A percentile compares a stretch with the other conserved stretches of the same genome.
Conservation (phyloP, 805 yeast genomes). For the Zygotorulaspora danielsina region DNA sequence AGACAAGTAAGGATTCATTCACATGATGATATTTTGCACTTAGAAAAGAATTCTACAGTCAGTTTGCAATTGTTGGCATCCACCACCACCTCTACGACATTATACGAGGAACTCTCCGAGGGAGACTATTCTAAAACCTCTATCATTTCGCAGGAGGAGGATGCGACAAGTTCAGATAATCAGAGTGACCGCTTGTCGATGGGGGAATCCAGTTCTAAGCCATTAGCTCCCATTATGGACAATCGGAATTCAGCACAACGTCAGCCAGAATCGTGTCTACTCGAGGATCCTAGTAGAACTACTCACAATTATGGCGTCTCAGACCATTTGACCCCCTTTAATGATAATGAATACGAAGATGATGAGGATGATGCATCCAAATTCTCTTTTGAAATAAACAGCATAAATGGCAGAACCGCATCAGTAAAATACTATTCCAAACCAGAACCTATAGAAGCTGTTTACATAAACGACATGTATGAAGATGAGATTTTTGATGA, state of each 20-base stretch:
- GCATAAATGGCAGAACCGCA: slow-evolving; percentile 46
- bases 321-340: slow-evolving; percentile 9
- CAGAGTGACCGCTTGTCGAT: not conserved
- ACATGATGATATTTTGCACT: slow-evolving; percentile 26
- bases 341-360: slow-evolving; percentile 10
- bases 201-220: not conserved
- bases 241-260: not conserved
- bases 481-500: slow-evolving; percentile 43
- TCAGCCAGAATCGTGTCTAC: not conserved
- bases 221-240: not conserved
- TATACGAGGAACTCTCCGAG: not conserved
- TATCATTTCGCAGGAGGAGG: not conserved
- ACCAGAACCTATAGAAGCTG: slow-evolving; percentile 31
- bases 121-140: not conserved
- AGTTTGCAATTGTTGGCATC: slow-evolving; percentile 13
- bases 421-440: slow-evolving; percentile 49
- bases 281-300: not conserved
- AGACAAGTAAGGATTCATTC: slow-evolving; percentile 32
- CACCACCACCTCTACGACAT: slow-evolving; percentile 10
- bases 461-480: slow-evolving; percentile 39
- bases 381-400: slow-evolving; percentile 50
- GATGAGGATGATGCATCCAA: slow-evolving; percentile 29
- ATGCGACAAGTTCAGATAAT: not conserved
- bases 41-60: slow-evolving; percentile 14
- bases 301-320: too few relatives aligned